Base-by-base conservation (phyloP, 495 filamentous ascomycete species). In the Hyphodiscus hymeniophilus region DNA sequence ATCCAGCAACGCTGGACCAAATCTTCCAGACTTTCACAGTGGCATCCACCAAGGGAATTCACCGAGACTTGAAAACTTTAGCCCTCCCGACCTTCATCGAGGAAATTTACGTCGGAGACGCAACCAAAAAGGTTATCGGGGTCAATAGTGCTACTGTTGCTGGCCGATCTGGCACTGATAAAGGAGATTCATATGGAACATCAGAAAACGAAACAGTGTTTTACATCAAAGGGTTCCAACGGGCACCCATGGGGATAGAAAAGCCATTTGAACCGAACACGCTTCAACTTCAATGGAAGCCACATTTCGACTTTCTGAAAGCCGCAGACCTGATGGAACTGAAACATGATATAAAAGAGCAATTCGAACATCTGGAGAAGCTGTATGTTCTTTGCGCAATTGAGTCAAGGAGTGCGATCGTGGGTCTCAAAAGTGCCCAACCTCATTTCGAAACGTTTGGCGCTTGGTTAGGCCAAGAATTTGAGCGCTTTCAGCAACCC, bases 1-100 rank as follows among this genome's bases (percentile, higher is more conserved):
- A 78, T 40, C 74, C 74, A 0, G 64, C 66, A 0, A 74, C 72
- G 0, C 35, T 72, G 3, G 69, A 71, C 42, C 57, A 60, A 0
- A 58, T 71, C 0, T 61, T 70, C 21, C 67, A 71, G 17, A 54
- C 45, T 0, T 48, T 17, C 6, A 31, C 26, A 7, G 47, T 61
- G 18, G 58, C 58, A 21, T 38, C 23, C 11, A 17, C 20, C 10
- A 45, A 45, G 21, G 58, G 58, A 4, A 12, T 44, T 6, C 12
- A 42, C 31, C 51, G 55, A 8, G 21, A 36, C 11, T 51, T 59
- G 45, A 41, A 28, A 18, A 36, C 40, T 13, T 42, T 55, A 13
- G 34, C 22, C 11, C 45, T 66, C 7, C 64, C 64, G 0, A 65
- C 62, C 0, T 55, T 55, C 33, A 63, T 67, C 28, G 57, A 63